Percentiles rank a stretch among this genome's conserved stretches.
These are phyloP conservation scores for Paecilomyces sp. DNA, from an alignment of 2,329 filamentous ascomycete genomes.

Conservation along the genomic window DNA sequence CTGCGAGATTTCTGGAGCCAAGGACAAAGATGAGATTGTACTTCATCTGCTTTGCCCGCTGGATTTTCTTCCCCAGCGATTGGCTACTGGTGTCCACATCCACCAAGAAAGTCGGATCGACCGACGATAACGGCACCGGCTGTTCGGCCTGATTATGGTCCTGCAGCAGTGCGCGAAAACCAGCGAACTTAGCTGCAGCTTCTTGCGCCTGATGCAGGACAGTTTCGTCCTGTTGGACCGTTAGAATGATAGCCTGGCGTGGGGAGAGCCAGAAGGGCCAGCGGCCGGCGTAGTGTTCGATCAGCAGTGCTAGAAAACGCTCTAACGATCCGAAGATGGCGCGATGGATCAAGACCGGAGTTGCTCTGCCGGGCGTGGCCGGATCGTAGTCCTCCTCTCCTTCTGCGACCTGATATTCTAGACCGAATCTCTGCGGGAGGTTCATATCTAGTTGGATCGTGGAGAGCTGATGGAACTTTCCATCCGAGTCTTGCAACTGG, in stretches of 20 bases:
- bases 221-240: conserved; percentile 53
- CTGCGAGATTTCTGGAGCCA: conserved; percentile 58
- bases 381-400: conserved; percentile 34
- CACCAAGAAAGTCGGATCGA: conserved; percentile 58
- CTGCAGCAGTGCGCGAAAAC: conserved; percentile 24
- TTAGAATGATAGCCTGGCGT: conserved; percentile 66
- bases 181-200: conserved; percentile 45
- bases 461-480: conserved; percentile 82
- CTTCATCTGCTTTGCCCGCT: conserved; percentile 62
- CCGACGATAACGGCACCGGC: conserved; percentile 36
- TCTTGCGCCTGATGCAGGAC: conserved; percentile 42
- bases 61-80: conserved; percentile 61
- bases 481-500: conserved; percentile 68
- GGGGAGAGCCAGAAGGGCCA: conserved; percentile 90
- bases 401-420: conserved; percentile 59
- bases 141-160: conserved; percentile 15
- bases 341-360: conserved; percentile 75
- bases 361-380: conserved; percentile 49
- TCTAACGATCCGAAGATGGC: conserved; percentile 81
- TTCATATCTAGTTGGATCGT: conserved; percentile 90
- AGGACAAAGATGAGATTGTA: conserved; percentile 70
- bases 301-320: conserved; percentile 74
- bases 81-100: conserved; percentile 62
- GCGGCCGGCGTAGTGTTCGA: conserved; percentile 71
- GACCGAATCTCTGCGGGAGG: conserved; percentile 70